Evolutionary conservation across 495 filamentous ascomycete species (phyloP).

Genomic region (Extremus antarcticus): DNA sequence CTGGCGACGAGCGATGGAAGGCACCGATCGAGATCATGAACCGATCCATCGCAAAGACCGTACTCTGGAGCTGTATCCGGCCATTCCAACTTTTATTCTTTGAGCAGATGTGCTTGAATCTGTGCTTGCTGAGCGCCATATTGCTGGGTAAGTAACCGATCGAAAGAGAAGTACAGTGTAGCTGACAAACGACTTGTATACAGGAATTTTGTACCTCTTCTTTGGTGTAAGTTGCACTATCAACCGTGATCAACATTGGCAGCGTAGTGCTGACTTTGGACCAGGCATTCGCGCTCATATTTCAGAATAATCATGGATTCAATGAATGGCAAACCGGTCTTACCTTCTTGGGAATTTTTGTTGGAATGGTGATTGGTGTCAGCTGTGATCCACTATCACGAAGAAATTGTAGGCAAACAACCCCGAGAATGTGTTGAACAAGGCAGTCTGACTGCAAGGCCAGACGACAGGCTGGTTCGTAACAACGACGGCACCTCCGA

Average conservation of each 20-base stretch:
- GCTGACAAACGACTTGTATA: constrained; percentile 49
- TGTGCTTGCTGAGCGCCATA: constrained; percentile 78
- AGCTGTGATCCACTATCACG: constrained; percentile 69
- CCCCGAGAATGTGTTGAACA: neutral
- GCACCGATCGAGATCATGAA: constrained; percentile 73
- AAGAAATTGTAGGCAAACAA: constrained; percentile 35
- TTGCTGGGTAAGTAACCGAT: constrained; percentile 46
- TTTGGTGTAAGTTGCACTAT: constrained; percentile 46
- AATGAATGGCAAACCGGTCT: constrained; percentile 71
- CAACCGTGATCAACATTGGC: neutral
- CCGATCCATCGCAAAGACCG: constrained; percentile 58
- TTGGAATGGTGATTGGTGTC: constrained; percentile 65
- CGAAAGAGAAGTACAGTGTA: neutral
- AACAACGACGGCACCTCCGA: constrained; percentile 53
- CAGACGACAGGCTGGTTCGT: constrained; percentile 47
- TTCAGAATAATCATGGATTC: constrained; percentile 65
- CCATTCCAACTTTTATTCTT: constrained; percentile 73
- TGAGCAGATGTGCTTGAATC: constrained; percentile 67
- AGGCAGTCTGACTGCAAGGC: neutral
- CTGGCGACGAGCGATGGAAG: constrained; percentile 61
- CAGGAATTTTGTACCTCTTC: constrained; percentile 88
- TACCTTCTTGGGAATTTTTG: constrained; percentile 60
- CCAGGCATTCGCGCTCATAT: constrained; percentile 71
- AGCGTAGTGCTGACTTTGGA: neutral
- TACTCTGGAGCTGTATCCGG: constrained; percentile 59